Evolutionary conservation across 441 rosid genomes (phyloP).

Genomic region (Brassica hybrid): DNA sequence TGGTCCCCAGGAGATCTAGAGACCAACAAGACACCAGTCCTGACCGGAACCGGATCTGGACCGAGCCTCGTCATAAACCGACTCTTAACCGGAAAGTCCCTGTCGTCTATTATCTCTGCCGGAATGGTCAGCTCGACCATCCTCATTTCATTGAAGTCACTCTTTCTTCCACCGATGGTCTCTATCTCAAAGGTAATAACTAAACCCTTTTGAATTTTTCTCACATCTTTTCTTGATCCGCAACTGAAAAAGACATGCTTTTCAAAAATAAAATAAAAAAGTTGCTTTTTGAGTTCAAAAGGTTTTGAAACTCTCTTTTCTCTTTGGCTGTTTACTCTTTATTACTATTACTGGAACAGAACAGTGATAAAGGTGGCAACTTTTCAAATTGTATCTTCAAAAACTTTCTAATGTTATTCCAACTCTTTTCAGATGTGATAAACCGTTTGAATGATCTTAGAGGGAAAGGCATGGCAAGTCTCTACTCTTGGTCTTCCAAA

Average conservation of each 20-base stretch:
- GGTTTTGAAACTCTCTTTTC: constrained; percentile 16
- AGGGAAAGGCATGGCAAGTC: constrained; percentile 83
- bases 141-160: constrained; percentile 77
- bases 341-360: constrained; percentile 5
- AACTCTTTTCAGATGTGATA: constrained; percentile 67
- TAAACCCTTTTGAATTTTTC: not conserved
- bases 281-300: constrained; percentile 35
- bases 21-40: constrained; percentile 62
- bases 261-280: not conserved
- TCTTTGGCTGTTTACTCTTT: constrained; percentile 30
- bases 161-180: constrained; percentile 57
- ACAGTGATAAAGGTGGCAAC: constrained; percentile 33
- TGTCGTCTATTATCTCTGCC: constrained; percentile 65
- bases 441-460: constrained; percentile 72
- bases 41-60: constrained; percentile 66
- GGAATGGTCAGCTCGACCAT: constrained; percentile 71
- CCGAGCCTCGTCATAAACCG: constrained; percentile 50
- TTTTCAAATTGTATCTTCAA: constrained; percentile 32
- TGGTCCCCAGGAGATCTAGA: constrained; percentile 57
- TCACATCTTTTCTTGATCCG: too few relatives aligned
- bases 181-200: constrained; percentile 57
- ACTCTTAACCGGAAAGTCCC: constrained; percentile 49
- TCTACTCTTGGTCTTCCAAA: constrained; percentile 94
- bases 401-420: not conserved
- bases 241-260: too few relatives aligned